These are phyloP conservation scores for Diplotaxis tenuifolia DNA, from an alignment of 345 rosid genomes.

Conservation along the genomic window DNA sequence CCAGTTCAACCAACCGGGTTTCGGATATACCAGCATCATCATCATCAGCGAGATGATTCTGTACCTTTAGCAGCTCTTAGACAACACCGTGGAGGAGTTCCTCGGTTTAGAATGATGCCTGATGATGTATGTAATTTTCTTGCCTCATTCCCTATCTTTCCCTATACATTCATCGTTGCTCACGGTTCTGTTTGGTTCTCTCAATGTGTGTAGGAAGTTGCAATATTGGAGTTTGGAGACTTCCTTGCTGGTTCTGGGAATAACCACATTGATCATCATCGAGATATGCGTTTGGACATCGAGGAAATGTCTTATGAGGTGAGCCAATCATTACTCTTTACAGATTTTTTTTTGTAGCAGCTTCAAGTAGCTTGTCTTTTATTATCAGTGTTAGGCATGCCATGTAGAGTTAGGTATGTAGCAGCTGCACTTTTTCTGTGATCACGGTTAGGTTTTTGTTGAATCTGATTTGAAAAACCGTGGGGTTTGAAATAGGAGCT, in stretches of 20 bases:
- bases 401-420: not conserved
- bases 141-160: not conserved
- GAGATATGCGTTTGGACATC: slow-evolving; percentile 94
- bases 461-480: slow-evolving; percentile 1
- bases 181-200: slow-evolving; percentile 11
- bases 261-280: slow-evolving; percentile 68
- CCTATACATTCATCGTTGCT: not conserved
- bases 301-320: slow-evolving; percentile 97
- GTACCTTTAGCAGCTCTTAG: slow-evolving; percentile 50
- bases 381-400: not conserved
- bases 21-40: slow-evolving; percentile 56
- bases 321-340: slow-evolving; percentile 12
- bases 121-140: slow-evolving; percentile 55
- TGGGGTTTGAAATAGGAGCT: slow-evolving; percentile 57
- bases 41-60: slow-evolving; percentile 39
- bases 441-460: not conserved
- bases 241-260: slow-evolving; percentile 46
- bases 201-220: slow-evolving; percentile 64
- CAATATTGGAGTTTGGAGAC: slow-evolving; percentile 68
- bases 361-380: not conserved
- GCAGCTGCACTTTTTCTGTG: not conserved
- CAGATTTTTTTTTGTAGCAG: no score
- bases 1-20: slow-evolving; percentile 54
- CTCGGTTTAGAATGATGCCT: slow-evolving; percentile 74
- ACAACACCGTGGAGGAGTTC: slow-evolving; percentile 51